These are phyloP conservation scores for Dactylis glomerata DNA, from an alignment of 176 grass and related monocot species.

Conservation along the genomic window DNA sequence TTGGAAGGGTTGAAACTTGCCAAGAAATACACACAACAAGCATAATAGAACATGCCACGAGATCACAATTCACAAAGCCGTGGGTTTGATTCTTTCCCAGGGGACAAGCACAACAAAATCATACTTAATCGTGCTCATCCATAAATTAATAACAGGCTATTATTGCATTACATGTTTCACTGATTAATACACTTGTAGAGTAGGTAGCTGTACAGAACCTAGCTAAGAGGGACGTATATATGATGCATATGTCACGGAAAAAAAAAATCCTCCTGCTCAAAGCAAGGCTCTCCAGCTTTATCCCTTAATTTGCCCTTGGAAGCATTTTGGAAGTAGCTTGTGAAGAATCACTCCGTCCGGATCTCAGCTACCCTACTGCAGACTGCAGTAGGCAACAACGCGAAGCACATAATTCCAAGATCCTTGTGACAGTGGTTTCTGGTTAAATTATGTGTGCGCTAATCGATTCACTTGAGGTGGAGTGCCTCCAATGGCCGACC, in stretches of 20 bases:
- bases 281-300: background rate
- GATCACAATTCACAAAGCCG: background rate
- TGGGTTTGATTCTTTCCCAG: background rate
- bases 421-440: background rate
- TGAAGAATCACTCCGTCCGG: background rate
- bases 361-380: background rate
- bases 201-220: conserved; percentile 1
- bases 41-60: background rate
- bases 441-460: background rate
- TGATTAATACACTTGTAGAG: background rate
- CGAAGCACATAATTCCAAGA: background rate
- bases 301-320: background rate
- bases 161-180: background rate
- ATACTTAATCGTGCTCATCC: background rate
- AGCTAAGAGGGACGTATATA: background rate
- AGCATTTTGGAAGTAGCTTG: background rate
- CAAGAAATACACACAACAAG: conserved; percentile 1
- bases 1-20: conserved; percentile 17
- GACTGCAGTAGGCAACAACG: background rate
- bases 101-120: conserved; percentile 2
- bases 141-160: background rate
- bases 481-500: conserved; percentile 75
- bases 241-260: background rate
- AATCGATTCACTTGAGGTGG: conserved; percentile 43
- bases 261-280: background rate